Evolutionary conservation across 352 stramenopile genomes (phyloP), one percentile per base, ranked within the genome.

Genomic region (Pythium aristosporum): DNA sequence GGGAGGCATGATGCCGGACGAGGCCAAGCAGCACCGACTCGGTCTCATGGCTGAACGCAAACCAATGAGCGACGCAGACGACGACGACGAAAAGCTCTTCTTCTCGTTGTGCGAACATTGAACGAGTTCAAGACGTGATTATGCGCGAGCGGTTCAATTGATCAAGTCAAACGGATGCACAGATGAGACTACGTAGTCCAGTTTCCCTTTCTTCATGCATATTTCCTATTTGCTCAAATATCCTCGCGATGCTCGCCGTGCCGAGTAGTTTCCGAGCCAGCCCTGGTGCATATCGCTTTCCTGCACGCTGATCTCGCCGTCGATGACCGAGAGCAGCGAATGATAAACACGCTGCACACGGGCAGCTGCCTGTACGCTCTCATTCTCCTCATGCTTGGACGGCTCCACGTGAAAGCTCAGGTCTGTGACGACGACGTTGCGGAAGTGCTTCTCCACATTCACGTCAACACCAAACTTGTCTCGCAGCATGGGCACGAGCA

Each of bases 391-490:
- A 1, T 46, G 13, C 49, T 72, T 68, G 2, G 65, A 34, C 11
- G 55, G 23, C n/a, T 10, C 56, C 20, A 88, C 65, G 7, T 88
- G 61, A 32, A 89, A 69, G 20, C 79, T 75, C 1, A 91, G 52
- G 51, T 91, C 82, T 18, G 78, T 89, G 41, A 87, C 79, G 23
- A 88, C 78, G 20, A 88, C 75, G 28, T 79, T 84, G 16, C 78
- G 76, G 12, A 88, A 55, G 11, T 76, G 71, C 59, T 86, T 88
- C 47, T 85, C 73, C 28, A 91, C 63, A n/a, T 81, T 68, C 12
- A 91, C 66, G 9, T 77, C 47, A 10, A 88, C 68, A n/a, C 77
- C 80, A 36, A 88, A 85, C 48, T 77, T 78, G 5, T 84, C 69
- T 23, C 69, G 61, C 7, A 91, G 47, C 44, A 91, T 85, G 15